Evolutionary conservation across 73 alveolate genomes (phyloP), one percentile per base, ranked within the genome.

Genomic region (Breviolum minutum): DNA sequence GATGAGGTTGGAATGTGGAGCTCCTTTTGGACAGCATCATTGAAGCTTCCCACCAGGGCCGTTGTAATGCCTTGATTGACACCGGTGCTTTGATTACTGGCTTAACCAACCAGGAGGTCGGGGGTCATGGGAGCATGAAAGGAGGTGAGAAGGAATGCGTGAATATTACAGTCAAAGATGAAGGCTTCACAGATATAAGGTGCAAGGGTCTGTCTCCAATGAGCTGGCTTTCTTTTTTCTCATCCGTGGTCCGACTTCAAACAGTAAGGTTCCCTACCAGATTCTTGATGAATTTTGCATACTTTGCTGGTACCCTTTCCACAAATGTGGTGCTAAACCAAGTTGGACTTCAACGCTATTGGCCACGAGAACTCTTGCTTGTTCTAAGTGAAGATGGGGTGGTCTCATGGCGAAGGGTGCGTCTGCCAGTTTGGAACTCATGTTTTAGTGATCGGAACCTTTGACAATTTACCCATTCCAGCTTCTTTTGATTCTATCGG

Each of bases 1-100:
- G 54, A 40, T 17, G 54, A 93, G 99, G 99, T 26, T 94, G 99
- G 99, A 94, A 94, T 71, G 99, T 94, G 74, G 99, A 94, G 85
- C 83, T 77, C 63, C 99, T 94, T 83, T 66, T 94, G 85, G 99
- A 94, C 99, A 94, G 94, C 99, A 94, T 94, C 94, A 94, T 94
- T 94, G 94, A 77, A 30, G 99, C 99, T 5, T 88, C 99, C 62
- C 98, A 92, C 29, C 90, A 92, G 98, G 69, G 69, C 68, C 98
- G 99, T 16, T 94, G 99, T 94, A 94, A 94, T 40, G 99, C 99
- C 30, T 84, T 94, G 85, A 94, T 94, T 32, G 99, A 94, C 73
- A 94, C 99, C 70, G 99, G 99, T 0, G 99, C 99, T 8, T 22
- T 94, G 86, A 94, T 94, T 30, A 94, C 99, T 19, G 99, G 99